Evolutionary conservation across 257 asterid species (phyloP), one percentile per base, ranked within the genome.

Genomic region (Ehretia macrophylla): DNA sequence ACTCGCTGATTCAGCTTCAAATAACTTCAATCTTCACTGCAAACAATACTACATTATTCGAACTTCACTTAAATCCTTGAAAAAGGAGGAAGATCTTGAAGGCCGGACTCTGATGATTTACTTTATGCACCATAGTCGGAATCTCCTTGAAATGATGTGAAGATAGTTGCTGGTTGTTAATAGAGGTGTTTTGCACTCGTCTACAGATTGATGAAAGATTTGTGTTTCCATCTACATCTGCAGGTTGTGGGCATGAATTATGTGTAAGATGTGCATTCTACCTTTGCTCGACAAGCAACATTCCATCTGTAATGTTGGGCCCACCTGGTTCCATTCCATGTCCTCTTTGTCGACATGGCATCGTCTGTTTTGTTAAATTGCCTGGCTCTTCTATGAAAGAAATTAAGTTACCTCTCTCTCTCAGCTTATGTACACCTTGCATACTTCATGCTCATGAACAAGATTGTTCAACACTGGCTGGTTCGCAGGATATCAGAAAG

Each of bases 371-470:
- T 55, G 54, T 53, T 57, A 84, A 82, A 66, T 58, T 86, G 49
- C 93, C 83, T 0, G 75, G 84, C 48, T 76, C 90, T 66, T 75
- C 91, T 10, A 42, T 82, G 21, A 88, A 82, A 72, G 95, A 86
- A 64, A 78, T 79, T 45, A 84, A 86, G 62, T 47, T 80, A 47
- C 90, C 82, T 20, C 44, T 72, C 32, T 85, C 98, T 17, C 81
- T 88, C 14, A 72, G 98, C 75, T 65, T 85, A 58, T 92, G 98
- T 46, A 87, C 93, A 0, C 94, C 96, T 14, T 91, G 98, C 72
- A 83, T 92, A 81, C 95, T 88, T 64, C 99, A 88, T 63, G 77
- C 88, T 37, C 75, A 85, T 55, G 97, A 92, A 14, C 84, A 71
- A 65, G 88, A 90, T 21, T 51, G 42, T 51, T 79, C 96, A 17